Percentiles rank a stretch among this genome's conserved stretches.
phyloP scores from a whole-genome alignment of 2,329 filamentous ascomycete species.

The Aureobasidium pullulans region DNA sequence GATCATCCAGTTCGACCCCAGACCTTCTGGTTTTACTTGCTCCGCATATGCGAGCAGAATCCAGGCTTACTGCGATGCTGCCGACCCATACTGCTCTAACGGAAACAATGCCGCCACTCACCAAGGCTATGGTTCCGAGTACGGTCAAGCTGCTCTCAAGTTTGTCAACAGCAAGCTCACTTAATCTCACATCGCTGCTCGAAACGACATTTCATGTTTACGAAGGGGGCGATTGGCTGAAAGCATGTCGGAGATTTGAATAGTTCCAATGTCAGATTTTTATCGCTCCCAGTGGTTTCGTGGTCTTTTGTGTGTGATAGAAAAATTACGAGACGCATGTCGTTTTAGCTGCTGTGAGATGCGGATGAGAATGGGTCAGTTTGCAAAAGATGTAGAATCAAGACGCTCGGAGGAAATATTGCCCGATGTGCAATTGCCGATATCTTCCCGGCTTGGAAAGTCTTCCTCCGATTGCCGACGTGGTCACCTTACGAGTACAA shows the following conservation, averaged over 20 bases:
- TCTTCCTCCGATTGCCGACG: too few species aligned
- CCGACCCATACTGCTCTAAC: constrained; percentile 61
- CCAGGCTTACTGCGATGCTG: constrained; percentile 57
- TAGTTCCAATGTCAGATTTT: not conserved
- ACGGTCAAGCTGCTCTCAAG: constrained; percentile 50
- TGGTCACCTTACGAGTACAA: too few species aligned
- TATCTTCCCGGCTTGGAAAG: too few species aligned
- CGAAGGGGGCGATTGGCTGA: not conserved
- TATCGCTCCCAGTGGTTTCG: too few species aligned
- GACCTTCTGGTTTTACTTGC: constrained; percentile 51
- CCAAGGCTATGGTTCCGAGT: constrained; percentile 55
- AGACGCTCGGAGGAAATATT: too few species aligned
- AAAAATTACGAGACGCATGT: not conserved
- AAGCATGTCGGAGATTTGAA: too few species aligned
- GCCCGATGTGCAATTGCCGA: too few species aligned
- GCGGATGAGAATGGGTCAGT: not conserved
- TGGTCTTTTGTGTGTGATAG: too few species aligned
- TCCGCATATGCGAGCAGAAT: constrained; percentile 47
- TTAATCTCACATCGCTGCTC: not conserved
- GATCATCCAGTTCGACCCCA: constrained; percentile 49
- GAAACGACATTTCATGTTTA: not conserved
- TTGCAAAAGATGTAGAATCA: not conserved
- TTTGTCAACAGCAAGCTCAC: constrained; percentile 51
- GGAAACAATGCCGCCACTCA: constrained; percentile 54
- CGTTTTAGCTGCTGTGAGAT: not conserved